These are phyloP conservation scores for Termitomyces sp. DNA, from an alignment of 768 basidiomycete species.

Conservation along the genomic window DNA sequence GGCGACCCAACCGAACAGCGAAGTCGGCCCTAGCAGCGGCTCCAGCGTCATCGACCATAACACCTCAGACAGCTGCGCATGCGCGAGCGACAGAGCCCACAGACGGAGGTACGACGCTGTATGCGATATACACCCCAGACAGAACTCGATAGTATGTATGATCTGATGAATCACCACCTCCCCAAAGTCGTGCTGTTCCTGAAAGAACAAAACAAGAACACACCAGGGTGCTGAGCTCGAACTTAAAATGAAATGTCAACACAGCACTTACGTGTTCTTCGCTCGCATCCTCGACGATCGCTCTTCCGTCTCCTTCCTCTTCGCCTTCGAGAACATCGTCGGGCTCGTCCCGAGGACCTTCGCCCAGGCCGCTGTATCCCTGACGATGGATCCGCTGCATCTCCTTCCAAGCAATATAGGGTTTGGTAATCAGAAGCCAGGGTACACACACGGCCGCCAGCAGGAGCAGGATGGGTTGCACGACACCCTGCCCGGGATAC, in stretches of 20 bases:
- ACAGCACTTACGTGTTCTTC: constrained; percentile 67
- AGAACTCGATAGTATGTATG: constrained; percentile 99
- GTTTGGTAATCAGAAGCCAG: constrained; percentile 90
- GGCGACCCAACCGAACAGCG: constrained; percentile 56
- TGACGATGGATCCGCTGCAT: constrained; percentile 77
- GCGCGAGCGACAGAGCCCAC: constrained; percentile 97
- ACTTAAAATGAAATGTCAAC: constrained; percentile 3
- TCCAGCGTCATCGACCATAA: constrained; percentile 87
- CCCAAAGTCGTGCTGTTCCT: constrained; percentile 89
- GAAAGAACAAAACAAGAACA: constrained; percentile 7
- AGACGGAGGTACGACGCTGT: constrained; percentile 91
- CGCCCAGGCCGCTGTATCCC: constrained; percentile 78
- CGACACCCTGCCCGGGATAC: constrained; percentile 81
- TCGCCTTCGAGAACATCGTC: constrained; percentile 71
- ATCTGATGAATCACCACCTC: constrained; percentile 96
- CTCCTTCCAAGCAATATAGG: constrained; percentile 89
- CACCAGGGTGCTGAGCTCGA: not conserved
- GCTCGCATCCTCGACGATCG: constrained; percentile 65
- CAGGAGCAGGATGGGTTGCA: constrained; percentile 77
- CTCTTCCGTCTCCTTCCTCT: constrained; percentile 76
- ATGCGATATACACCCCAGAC: constrained; percentile 97
- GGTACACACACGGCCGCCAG: constrained; percentile 88
- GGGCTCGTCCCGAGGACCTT: constrained; percentile 45
- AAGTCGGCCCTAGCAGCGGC: constrained; percentile 53
- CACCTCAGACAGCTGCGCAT: constrained; percentile 95